Evolutionary conservation across 441 rosid genomes (phyloP), one percentile per base, ranked within the genome.

Genomic region (Populus hybrid): DNA sequence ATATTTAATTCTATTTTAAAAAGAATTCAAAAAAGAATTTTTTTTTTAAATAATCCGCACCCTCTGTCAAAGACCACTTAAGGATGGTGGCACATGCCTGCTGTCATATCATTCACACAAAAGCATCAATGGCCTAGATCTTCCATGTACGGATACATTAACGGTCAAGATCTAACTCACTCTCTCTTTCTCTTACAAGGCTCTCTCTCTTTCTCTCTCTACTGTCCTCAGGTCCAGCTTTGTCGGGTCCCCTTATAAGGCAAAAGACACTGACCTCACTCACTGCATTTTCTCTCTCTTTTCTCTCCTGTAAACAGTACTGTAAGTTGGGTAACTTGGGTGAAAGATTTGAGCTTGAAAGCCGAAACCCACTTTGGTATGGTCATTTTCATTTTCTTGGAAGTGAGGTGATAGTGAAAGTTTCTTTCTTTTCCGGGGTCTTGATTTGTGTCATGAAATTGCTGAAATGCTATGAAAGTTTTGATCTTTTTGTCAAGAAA

Each of bases 1-100:
- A 68, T 76, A 59, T 35, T 69, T 23, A 40, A 23, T 76, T n/a
- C 18, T 24, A 8, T 23, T 21, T 31, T n/a, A 1, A 24, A 12
- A 40, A 7, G 40, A 6, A 24, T 12, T 23, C 6, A 20, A 20
- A n/a, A n/a, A 21, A 35, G 4, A 42, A 12, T 42, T 26, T 20
- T 28, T 1, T 29, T 59, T 71, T 80, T 68, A 78, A 74, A 74
- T 71, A 64, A 79, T 82, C 87, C 84, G 89, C 84, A 86, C 88
- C 68, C 20, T 59, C 86, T 80, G 89, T 84, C 83, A 81, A 72
- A 69, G 87, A 82, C 85, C 80, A 74, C 75, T 84, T 80, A 79
- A 81, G 86, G 75, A 86, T 86, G 87, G 89, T 77, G 84, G 82
- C 87, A 86, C 89, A 83, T 84, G 86, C 85, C 76, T 79, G 78